Evolutionary conservation across 768 basidiomycete genomes (phyloP), one percentile per base, ranked within the genome.

Genomic region (Leucocoprinus leucothites): DNA sequence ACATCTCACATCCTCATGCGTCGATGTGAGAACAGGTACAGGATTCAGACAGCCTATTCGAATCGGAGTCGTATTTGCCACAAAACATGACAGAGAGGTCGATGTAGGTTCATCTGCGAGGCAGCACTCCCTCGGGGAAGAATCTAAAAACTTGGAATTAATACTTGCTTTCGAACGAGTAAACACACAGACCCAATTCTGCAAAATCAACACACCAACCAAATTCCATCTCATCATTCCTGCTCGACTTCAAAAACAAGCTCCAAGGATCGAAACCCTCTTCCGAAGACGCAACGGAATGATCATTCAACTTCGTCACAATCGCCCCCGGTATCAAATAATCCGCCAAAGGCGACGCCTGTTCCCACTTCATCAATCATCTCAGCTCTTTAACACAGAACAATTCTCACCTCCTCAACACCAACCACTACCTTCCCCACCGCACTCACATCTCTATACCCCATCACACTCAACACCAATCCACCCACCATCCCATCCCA

Each of bases 301-400:
- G 67, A 65, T 94, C 92, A 57, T 93, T 88, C 19, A 94, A 61
- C 43, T 74, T 69, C 3, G 81, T 84, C 47, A 94, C 74, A 3
- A 92, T 61, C 2, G 82, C 72, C 5, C 87, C 87, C 9, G 74
- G 61, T 1, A 73, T 70, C 14, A 94, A 68, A 63, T 89, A 76
- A 0, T 64, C 65, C n/a, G 69, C 65, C 40, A 94, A 67, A 11
- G 85, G 80, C 0, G 91, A 92, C 43, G 71, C 73, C 85, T 91
- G 14, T 6, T n/a, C 4, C 14, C 4, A n/a, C 38, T 38, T n/a
- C n/a, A n/a, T n/a, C 9, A 38, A 38, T 38, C 38, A n/a, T 13
- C 16, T n/a, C 9, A 38, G 38, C 4, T 4, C 38, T 6, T 7
- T 7, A 38, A 21, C 38, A 41, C n/a, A 24, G 9, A 21, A 19